Conservation (phyloP, 371 early-diverging fungal species). For the Sporodiniella umbellata region DNA sequence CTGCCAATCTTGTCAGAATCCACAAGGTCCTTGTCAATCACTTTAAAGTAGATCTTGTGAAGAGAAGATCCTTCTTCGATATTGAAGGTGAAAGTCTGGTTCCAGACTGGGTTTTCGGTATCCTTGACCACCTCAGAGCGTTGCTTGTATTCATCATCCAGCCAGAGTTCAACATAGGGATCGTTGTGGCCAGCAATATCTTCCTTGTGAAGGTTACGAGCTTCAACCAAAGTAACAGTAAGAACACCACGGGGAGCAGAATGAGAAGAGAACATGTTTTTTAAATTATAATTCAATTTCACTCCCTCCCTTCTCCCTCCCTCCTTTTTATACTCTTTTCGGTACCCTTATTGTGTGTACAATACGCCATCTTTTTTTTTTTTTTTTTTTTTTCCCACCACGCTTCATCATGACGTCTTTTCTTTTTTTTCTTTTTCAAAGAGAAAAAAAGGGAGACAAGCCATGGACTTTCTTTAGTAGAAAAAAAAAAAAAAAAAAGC, state of each 20-base stretch:
- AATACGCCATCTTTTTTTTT: neutral
- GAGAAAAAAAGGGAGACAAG: neutral
- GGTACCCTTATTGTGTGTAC: too few relatives aligned
- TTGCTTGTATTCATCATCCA: conserved; percentile 41
- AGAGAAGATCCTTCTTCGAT: conserved; percentile 23
- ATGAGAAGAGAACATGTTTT: conserved; percentile 19
- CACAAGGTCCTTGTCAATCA: conserved; percentile 35
- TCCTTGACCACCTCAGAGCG: conserved; percentile 21
- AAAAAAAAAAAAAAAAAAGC: neutral
- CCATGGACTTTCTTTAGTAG: neutral
- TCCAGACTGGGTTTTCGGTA: conserved; percentile 39
- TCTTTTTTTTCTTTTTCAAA: neutral
- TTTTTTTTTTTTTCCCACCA: neutral
- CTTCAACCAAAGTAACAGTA: conserved; percentile 35
- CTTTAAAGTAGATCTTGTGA: conserved; percentile 35
- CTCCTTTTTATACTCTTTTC: too few relatives aligned
- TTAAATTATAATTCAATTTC: too few relatives aligned
- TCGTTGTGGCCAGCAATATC: conserved; percentile 36
- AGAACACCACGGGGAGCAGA: conserved; percentile 29
- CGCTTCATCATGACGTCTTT: neutral
- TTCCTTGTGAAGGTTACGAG: conserved; percentile 29
- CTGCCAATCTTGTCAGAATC: conserved; percentile 36
- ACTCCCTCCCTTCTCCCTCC: too few relatives aligned
- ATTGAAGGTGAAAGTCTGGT: conserved; percentile 42
- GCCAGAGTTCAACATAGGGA: conserved; percentile 37